phyloP scores from a whole-genome alignment of 1,139 yeast genomes.

The Kurtzmaniella natalensis region DNA sequence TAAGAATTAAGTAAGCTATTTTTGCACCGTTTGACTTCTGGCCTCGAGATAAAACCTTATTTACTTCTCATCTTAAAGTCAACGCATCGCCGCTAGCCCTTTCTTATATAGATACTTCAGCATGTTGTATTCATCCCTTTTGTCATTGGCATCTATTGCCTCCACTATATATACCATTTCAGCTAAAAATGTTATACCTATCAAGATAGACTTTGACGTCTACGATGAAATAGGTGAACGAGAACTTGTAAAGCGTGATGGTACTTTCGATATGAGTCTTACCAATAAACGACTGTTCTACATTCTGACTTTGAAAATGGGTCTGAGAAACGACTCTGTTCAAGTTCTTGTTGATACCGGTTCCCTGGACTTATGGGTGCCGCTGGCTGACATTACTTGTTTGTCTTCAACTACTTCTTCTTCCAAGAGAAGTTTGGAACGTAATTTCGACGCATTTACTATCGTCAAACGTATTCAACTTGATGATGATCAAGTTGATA shows the following conservation, averaged over 20 bases:
- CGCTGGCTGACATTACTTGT: conserved; percentile 31
- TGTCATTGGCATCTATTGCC: no score
- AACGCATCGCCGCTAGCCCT: no score
- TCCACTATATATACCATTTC: no score
- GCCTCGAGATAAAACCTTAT: no score
- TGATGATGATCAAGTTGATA: no score
- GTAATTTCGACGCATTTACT: neutral
- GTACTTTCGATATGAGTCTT: conserved; percentile 34
- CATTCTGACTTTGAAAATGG: conserved; percentile 36
- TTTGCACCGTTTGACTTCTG: no score
- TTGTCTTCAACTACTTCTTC: neutral
- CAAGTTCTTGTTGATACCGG: conserved; percentile 43
- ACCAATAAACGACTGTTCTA: conserved; percentile 46
- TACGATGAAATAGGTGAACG: conserved; percentile 16
- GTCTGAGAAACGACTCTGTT: conserved; percentile 27
- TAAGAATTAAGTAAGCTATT: no score
- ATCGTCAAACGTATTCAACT: no score
- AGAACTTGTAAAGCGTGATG: conserved; percentile 32
- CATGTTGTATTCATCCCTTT: neutral
- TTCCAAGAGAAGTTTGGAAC: neutral
- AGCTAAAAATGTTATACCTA: conserved; percentile 9
- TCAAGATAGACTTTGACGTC: conserved; percentile 23
- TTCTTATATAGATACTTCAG: conserved; percentile 6
- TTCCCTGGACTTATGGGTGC: conserved; percentile 45
- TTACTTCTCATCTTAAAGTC: no score